Conservation (phyloP, 805 yeast species). For the Millerago galiae region DNA sequence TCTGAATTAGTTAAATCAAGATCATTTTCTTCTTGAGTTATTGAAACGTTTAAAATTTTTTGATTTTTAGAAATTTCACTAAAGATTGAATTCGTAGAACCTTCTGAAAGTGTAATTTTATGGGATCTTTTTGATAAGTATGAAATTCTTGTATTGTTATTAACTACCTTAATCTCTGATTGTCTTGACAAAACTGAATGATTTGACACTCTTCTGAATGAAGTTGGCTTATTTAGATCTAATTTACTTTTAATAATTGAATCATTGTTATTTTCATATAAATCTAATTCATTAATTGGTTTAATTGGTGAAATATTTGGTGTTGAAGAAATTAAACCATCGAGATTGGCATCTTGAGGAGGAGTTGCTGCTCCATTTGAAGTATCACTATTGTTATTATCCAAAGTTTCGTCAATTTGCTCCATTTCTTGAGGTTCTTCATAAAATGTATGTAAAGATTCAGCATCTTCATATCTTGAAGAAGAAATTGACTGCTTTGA, state of each 20-base stretch:
- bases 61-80: conserved; percentile 8
- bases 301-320: conserved; percentile 24
- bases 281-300: conserved; percentile 13
- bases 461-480: conserved; percentile 20
- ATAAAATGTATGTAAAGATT: conserved; percentile 22
- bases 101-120: conserved; percentile 11
- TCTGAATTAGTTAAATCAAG: not conserved
- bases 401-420: conserved; percentile 7
- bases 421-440: conserved; percentile 14
- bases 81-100: conserved; percentile 15
- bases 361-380: conserved; percentile 23
- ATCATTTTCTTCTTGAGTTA: conserved; percentile 3
- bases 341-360: conserved; percentile 9
- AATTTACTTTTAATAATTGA: conserved; percentile 2
- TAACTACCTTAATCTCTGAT: not conserved
- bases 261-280: not conserved
- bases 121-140: conserved; percentile 21
- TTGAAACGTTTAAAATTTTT: conserved; percentile 14
- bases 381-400: conserved; percentile 8
- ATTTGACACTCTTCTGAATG: conserved; percentile 20
- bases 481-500: not conserved
- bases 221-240: conserved; percentile 17
- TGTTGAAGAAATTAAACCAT: conserved; percentile 21
- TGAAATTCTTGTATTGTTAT: conserved; percentile 12
- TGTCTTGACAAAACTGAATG: conserved; percentile 7